These are phyloP conservation scores for Coprinopsis sp. DNA, from an alignment of 768 basidiomycete species.

Conservation along the genomic window DNA sequence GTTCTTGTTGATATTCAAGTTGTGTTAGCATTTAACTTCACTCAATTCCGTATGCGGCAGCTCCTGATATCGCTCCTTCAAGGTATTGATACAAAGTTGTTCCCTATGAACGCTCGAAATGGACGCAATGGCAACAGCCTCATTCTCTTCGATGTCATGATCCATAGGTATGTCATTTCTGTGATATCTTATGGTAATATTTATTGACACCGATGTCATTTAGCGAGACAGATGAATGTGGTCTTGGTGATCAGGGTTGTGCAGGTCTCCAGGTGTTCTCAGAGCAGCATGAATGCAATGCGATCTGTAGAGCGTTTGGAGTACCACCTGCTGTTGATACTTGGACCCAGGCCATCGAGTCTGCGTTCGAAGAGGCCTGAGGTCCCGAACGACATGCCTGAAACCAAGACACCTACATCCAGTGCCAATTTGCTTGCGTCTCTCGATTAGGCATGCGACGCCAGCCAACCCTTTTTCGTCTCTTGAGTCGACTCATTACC, in stretches of 20 bases:
- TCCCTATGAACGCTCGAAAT: background rate
- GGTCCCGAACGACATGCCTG: too few species aligned
- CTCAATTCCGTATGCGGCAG: background rate
- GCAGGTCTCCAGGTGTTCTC: background rate
- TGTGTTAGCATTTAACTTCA: background rate
- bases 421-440: too few species aligned
- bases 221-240: background rate
- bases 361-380: too few species aligned
- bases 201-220: background rate
- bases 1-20: constrained; percentile 1
- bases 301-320: background rate
- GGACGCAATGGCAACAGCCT: background rate
- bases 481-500: too few species aligned
- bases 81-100: background rate
- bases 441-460: too few species aligned
- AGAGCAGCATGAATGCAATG: background rate
- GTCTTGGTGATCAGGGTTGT: background rate
- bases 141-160: background rate
- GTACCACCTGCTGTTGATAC: too few species aligned
- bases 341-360: too few species aligned
- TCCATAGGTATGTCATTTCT: background rate
- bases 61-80: background rate
- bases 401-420: too few species aligned
- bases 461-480: too few species aligned
- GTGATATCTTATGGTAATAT: background rate